Base-by-base conservation (phyloP, 345 rosid species). In the thale cress (Arabidopsis thaliana) region DNA sequence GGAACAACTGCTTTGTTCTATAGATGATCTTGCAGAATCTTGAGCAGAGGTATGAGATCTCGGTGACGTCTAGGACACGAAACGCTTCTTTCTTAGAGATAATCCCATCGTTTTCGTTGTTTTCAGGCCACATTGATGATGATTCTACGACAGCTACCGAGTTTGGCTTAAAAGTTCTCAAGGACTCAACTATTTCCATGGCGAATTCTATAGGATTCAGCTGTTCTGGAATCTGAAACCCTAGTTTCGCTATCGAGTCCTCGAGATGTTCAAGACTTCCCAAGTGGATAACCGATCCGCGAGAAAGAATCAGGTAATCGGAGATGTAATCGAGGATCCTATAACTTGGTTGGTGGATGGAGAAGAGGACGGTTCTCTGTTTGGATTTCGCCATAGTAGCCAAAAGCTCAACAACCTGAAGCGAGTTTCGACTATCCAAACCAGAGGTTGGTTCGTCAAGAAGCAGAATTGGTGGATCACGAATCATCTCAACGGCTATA, bases 391-490 rank as follows among this genome's bases (percentile, higher is more conserved):
- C 97, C 85, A 94, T 86, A 0, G 89, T 82, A 69, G 93, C 88
- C 2, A 94, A 86, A 67, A 89, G 83, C 79, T 94, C 93, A 4
- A 91, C 87, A 42, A 94, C 98, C 62, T 89, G 95, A 32, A 85
- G 89, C 23, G 96, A 95, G 32, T 90, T 88, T 52, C 85, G 81
- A 73, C 96, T 89, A 71, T 89, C 98, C 8, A 93, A 80, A 51
- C 98, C 98, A 2, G 96, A 91, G 16, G 98, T 94, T 20, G 97
- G 96, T 73, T 94, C 98, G 51, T 94, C 97, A 11, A 94, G 84
- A 51, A 94, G 84, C 59, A 94, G 74, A 68, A 94, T 80, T 0
- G 89, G 80, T 3, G 98, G 96, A 59, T 89, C 90, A 14, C 89
- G 91, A 48, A 93, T 93, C 83, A 91, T 82, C 55, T 94, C 98